Conservation (phyloP, 1,284 basidiomycete genomes). For the Trichosporon sp. region DNA sequence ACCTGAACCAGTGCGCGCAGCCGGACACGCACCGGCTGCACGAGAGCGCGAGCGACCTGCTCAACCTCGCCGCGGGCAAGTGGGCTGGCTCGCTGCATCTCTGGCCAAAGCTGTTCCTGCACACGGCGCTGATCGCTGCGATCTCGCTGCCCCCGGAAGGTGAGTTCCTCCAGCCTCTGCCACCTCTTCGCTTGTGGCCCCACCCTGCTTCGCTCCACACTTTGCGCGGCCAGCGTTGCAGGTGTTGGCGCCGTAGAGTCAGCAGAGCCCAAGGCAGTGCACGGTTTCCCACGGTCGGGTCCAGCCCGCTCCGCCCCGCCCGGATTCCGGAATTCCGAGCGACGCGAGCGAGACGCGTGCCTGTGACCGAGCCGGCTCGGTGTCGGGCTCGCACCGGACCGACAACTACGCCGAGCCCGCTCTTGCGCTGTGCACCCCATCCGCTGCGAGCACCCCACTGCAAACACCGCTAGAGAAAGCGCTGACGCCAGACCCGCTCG, state of each 20-base stretch:
- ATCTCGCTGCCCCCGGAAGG: slow-evolving; percentile 13
- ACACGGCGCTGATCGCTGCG: slow-evolving; percentile 17
- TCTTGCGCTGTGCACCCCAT: too few species aligned
- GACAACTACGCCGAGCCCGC: not conserved
- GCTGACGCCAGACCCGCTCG: slow-evolving; percentile 10
- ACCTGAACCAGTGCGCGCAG: slow-evolving; percentile 13
- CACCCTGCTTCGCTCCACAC: too few species aligned
- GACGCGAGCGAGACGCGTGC: not conserved
- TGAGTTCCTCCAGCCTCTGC: not conserved
- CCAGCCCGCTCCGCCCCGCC: too few species aligned
- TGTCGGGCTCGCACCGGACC: not conserved
- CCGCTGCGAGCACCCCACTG: too few species aligned
- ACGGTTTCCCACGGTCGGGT: too few species aligned
- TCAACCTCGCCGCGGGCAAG: slow-evolving; percentile 12
- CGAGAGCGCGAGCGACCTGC: slow-evolving; percentile 14
- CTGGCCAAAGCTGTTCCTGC: slow-evolving; percentile 23
- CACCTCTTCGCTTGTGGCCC: too few species aligned
- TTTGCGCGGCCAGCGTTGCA: too few species aligned
- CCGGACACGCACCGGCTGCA: slow-evolving; percentile 8
- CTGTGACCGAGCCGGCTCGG: not conserved
- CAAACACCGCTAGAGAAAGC: too few species aligned
- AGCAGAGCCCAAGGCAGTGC: too few species aligned
- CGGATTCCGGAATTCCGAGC: not conserved
- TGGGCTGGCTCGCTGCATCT: slow-evolving; percentile 18
- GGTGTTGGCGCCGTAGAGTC: too few species aligned